phyloP scores from a whole-genome alignment of 352 stramenopile species.

The Phytopythium boreale region DNA sequence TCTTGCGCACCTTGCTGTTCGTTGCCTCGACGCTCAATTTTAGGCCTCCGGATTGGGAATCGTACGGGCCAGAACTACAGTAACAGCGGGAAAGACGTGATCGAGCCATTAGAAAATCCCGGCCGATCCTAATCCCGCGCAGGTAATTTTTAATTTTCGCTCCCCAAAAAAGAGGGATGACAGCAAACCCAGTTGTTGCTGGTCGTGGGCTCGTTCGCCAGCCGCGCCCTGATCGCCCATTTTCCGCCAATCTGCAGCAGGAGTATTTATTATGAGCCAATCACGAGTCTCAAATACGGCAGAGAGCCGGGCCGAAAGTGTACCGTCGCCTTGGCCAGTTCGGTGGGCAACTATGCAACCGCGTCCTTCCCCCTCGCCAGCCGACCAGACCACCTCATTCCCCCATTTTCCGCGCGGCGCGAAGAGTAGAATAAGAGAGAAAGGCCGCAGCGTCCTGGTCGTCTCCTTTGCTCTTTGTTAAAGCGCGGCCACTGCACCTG shows the following conservation, averaged over 20 bases:
- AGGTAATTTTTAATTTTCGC: neutral
- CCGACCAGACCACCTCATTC: neutral
- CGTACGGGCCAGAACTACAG: too few relatives aligned
- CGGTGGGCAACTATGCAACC: neutral
- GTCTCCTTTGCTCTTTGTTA: too few relatives aligned
- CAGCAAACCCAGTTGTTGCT: neutral
- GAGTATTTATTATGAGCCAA: neutral
- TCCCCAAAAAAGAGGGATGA: neutral
- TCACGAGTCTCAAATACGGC: neutral
- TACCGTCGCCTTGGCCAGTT: neutral
- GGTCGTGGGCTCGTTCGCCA: neutral
- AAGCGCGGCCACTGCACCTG: too few relatives aligned
- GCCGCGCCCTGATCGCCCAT: neutral
- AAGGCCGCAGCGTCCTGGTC: too few relatives aligned
- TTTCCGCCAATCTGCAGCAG: neutral
- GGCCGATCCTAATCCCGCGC: neutral
- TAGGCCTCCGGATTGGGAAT: neutral
- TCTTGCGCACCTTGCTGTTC: neutral
- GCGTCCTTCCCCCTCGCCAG: neutral
- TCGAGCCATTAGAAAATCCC: neutral
- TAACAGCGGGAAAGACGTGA: too few relatives aligned
- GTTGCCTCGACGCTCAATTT: neutral
- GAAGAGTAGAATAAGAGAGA: neutral
- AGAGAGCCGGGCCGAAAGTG: neutral
- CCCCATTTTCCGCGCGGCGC: constrained; percentile 1